Conservation (phyloP, 495 filamentous ascomycete species). For the Aspergillus carlsbadensis region DNA sequence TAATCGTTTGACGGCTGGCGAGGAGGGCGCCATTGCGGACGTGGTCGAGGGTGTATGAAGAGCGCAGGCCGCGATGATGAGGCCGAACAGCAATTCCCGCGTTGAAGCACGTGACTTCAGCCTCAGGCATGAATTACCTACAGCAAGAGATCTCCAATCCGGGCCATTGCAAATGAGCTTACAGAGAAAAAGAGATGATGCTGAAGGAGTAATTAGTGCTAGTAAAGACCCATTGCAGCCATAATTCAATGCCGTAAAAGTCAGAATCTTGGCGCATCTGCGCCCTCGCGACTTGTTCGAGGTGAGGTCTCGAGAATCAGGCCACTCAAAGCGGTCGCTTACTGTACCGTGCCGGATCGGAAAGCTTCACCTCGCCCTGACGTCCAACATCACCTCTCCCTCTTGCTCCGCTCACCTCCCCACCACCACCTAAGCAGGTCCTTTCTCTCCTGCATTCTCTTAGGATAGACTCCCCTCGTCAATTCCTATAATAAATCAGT, state of each 20-base stretch:
- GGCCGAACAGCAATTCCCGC: constrained; percentile 8
- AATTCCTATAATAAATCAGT: constrained; percentile 23
- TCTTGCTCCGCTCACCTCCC: constrained; percentile 25
- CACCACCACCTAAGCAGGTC: constrained; percentile 13
- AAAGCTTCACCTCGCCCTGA: constrained; percentile 42
- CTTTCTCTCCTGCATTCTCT: constrained; percentile 17
- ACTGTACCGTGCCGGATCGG: constrained; percentile 33
- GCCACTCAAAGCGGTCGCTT: constrained; percentile 35
- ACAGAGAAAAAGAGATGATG: neutral
- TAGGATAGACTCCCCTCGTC: constrained; percentile 8
- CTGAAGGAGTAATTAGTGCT: neutral
- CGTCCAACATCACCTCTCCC: constrained; percentile 30
- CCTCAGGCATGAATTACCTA: constrained; percentile 16
- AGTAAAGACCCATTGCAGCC: neutral
- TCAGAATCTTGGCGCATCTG: too few species aligned
- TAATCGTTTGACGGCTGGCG: constrained; percentile 43
- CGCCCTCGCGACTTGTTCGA: neutral
- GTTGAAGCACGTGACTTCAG: constrained; percentile 11
- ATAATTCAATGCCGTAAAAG: too few species aligned
- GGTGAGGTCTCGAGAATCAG: constrained; percentile 16
- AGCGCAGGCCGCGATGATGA: constrained; percentile 2
- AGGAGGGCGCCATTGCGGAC: constrained; percentile 33
- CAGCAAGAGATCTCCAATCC: neutral
- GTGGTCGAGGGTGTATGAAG: constrained; percentile 3
- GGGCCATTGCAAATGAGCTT: neutral